Evolutionary conservation across 169 alveolate species (phyloP), one percentile per base, ranked within the genome.

Genomic region (Cryptosporidium meleagridis): DNA sequence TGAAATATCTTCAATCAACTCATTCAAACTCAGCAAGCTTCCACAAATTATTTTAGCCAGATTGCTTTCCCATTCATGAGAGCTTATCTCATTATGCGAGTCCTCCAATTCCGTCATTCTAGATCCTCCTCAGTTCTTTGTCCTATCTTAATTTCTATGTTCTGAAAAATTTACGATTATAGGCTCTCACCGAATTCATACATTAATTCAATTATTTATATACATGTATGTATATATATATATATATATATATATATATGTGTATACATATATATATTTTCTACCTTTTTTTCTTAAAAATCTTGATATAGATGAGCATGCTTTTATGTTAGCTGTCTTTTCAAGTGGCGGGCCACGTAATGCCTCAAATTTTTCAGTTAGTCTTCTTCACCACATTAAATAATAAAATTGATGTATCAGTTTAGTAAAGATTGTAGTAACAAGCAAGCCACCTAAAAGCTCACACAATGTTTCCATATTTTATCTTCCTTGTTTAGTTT

Each of bases 331-430:
- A 73, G 86, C 70, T 62, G 86, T 73, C 86, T 73, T 73, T 73
- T 73, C 86, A 73, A 73, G 86, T 73, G 86, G 86, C 86, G 86
- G 86, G 72, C 86, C 37, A 73, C 86, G 86, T 73, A 53, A 73
- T 59, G 86, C 86, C 86, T 73, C 86, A 29, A 55, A 29, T n/a
- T 7, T 31, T 55, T 58, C 86, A 51, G 7, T 55, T 29, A 52
- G 48, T 35, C 67, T 71, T 71, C 86, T 29, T 41, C 86, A 31
- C 86, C 86, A 73, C 86, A 73, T 73, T 26, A 31, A 48, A 29
- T 48, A 14, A 48, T 48, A 48, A 48, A 48, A 16, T 48, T 16
- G 4, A 14, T 14, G 0, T 2, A 48, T 12, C 3, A 14, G 21
- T 48, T 48, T 3, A 14, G 21, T 16, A 12, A 48, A 48, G 21